A percentile compares a stretch with the other conserved stretches of the same genome.
Evolutionary conservation across 208 protist species (phyloP).

Genomic region (Leishmania gerbilli): DNA sequence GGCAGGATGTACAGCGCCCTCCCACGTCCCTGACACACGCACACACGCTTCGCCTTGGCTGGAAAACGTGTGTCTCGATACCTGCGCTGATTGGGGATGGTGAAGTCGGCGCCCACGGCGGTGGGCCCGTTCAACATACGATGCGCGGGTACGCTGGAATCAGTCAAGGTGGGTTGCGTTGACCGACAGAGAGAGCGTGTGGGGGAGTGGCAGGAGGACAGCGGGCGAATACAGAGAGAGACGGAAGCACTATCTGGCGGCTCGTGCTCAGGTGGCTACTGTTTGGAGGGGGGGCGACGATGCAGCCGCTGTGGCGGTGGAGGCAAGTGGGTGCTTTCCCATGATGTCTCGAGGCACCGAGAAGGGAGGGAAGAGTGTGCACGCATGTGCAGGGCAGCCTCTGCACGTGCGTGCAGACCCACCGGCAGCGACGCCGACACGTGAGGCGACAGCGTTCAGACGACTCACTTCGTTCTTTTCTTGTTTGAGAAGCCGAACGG

Average conservation of each 20-base stretch:
- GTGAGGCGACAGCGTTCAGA: background rate
- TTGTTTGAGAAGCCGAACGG: background rate
- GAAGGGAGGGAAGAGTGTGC: background rate
- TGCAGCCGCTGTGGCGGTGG: background rate
- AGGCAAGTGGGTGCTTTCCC: background rate
- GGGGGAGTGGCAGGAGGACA: background rate
- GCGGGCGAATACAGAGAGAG: background rate
- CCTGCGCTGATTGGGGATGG: background rate
- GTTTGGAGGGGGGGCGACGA: background rate
- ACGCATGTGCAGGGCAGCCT: background rate
- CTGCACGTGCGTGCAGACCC: background rate
- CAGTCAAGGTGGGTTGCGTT: background rate
- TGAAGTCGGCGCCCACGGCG: background rate
- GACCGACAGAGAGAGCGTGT: background rate
- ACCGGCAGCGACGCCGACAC: background rate
- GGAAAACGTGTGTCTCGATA: background rate
- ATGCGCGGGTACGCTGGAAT: background rate
- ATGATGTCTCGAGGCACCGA: background rate
- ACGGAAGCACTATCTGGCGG: background rate
- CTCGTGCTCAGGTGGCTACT: background rate
- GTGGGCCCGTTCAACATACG: background rate
- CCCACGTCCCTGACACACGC: background rate
- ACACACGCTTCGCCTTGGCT: background rate
- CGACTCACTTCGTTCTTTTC: background rate
- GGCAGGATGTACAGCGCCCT: background rate